Evolutionary conservation across 257 asterid genomes (phyloP), one percentile per base, ranked within the genome.

Genomic region (Parsonsia alboflavescens): DNA sequence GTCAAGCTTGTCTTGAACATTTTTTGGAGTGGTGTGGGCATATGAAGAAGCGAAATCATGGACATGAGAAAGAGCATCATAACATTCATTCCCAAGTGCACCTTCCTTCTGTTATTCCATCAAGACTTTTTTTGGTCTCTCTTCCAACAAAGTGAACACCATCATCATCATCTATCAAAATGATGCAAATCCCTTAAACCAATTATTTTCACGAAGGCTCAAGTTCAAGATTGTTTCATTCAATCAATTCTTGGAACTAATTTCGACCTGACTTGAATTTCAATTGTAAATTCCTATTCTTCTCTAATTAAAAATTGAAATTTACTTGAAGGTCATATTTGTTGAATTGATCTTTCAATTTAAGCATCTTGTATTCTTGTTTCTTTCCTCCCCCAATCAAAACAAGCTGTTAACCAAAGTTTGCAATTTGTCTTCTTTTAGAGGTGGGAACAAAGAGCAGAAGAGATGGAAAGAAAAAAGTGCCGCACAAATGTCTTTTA

Each of bases 41-140:
- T 9, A 17, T 42, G 36, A 64, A 19, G 48, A 22, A 36, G 16
- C 70, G 8, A 39, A 16, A 65, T 65, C 19, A 65, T 65, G 50
- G 69, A 50, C 70, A 39, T 36, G 68, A 15, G 26, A 33, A 30
- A 12, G 16, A 16, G 2, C 30, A 72, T 57, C 68, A 57, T 56
- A 63, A 13, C 24, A 41, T n/a, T 52, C 72, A 64, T 52, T 56
- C 21, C 39, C 39, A 8, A 41, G 48, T 75, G 61, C 41, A 50
- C 50, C 30, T 15, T 75, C 36, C 1, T 15, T 68, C 36, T n/a
- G 33, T 68, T n/a, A 74, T 64, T 49, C 19, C 52, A 42, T 53
- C 63, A 45, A 28, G 21, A 76, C 63, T 76, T 68, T 76, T 76
- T 68, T 76, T 28, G 10, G 13, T 68, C 59, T 7, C 70, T n/a